phyloP scores from a whole-genome alignment of 148 eudicot species.

The Suaeda aralocaspica region DNA sequence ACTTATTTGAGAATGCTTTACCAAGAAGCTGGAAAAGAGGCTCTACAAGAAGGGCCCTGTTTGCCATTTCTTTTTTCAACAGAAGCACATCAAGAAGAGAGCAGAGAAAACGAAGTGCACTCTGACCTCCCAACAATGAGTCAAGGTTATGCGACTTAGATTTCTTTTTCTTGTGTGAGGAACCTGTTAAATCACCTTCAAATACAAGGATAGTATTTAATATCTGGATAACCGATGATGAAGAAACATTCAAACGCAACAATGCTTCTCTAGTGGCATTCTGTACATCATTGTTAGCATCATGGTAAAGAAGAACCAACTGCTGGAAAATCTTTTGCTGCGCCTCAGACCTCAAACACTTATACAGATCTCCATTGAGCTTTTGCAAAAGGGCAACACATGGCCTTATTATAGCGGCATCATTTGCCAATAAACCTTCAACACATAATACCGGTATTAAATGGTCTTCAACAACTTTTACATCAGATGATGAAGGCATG shows the following conservation, averaged over 20 bases:
- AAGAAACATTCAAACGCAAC: constrained; percentile 53
- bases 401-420: constrained; percentile 52
- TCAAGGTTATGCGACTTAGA: constrained; percentile 23
- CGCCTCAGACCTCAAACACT: constrained; percentile 44
- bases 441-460: constrained; percentile 51
- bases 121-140: constrained; percentile 24
- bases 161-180: constrained; percentile 46
- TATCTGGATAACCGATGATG: constrained; percentile 38
- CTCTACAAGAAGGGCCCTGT: constrained; percentile 51
- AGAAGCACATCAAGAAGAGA: constrained; percentile 74
- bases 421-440: constrained; percentile 35
- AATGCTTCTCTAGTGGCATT: constrained; percentile 64
- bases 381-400: constrained; percentile 58
- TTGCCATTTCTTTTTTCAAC: constrained; percentile 67
- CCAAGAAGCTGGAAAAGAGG: constrained; percentile 71
- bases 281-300: constrained; percentile 49
- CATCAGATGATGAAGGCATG: constrained; percentile 37
- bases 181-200: constrained; percentile 22
- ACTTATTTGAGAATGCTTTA: constrained; percentile 39
- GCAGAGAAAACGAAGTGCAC: constrained; percentile 43
- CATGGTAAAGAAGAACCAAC: constrained; percentile 56
- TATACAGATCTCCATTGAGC: constrained; percentile 40
- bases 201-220: constrained; percentile 40
- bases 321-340: constrained; percentile 58
- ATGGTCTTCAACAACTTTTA: constrained; percentile 34